Conservation (phyloP, 257 asterid species). For the Ophiorrhiza pumila region DNA sequence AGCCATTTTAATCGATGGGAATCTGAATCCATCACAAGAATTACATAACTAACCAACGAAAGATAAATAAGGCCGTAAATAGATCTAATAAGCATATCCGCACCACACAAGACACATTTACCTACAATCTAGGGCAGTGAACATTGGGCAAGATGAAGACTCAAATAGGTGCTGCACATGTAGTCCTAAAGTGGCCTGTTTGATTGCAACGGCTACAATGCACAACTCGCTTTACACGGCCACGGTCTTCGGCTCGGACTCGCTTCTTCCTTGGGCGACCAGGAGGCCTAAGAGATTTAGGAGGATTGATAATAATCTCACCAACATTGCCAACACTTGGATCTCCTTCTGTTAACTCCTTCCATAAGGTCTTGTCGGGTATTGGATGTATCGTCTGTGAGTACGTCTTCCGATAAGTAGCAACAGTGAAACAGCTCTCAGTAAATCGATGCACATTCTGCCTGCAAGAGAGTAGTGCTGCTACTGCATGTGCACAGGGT, state of each 20-base stretch:
- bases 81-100: neutral
- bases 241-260: slow-evolving; percentile 82
- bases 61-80: neutral
- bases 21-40: neutral
- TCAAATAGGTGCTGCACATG: slow-evolving; percentile 94
- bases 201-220: slow-evolving; percentile 97
- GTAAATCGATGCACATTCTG: slow-evolving; percentile 88
- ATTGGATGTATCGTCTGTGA: slow-evolving; percentile 91
- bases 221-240: slow-evolving; percentile 81
- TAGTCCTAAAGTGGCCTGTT: slow-evolving; percentile 95
- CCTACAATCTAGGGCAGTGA: slow-evolving; percentile 6
- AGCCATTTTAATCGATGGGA: neutral
- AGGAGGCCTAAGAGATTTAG: slow-evolving; percentile 78
- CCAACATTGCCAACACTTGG: slow-evolving; percentile 29
- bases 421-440: slow-evolving; percentile 92
- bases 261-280: slow-evolving; percentile 89
- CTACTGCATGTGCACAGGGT: slow-evolving; percentile 99
- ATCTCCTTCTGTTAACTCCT: slow-evolving; percentile 65
- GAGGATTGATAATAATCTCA: slow-evolving; percentile 61
- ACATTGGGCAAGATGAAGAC: slow-evolving; percentile 11
- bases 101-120: slow-evolving; percentile 6
- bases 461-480: slow-evolving; percentile 86
- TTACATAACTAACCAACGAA: neutral
- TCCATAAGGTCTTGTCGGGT: slow-evolving; percentile 83
- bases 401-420: slow-evolving; percentile 74